Evolutionary conservation across 805 yeast species (phyloP), one percentile per base, ranked within the genome.

Genomic region (Saccharomycopsis amapae): DNA sequence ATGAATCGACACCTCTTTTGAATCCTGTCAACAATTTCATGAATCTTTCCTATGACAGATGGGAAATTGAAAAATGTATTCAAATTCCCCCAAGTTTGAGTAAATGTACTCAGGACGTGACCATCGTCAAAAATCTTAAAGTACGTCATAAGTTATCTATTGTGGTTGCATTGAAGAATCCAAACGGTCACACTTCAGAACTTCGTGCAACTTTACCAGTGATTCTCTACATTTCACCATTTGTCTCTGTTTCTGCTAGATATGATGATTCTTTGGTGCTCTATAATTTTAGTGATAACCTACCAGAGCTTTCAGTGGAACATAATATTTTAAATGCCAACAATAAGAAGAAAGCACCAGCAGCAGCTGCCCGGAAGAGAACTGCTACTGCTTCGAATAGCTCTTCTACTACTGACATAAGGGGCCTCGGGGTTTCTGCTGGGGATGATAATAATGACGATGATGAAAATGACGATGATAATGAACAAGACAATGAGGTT

Each of bases 161-260:
- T 59, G 79, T 76, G 7, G 77, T 93, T 48, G 82, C 86, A 1
- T 69, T 93, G 52, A 63, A 78, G 34, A 90, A 93, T 59, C 83
- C 94, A 0, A 97, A 88, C 61, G 96, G 96, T 2, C 97, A 90
- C 59, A 79, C 82, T 2, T 86, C 96, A 0, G 97, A 89, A 61
- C 68, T 90, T 42, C 71, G 97, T 26, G 97, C 97, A 0, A 82
- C 96, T 0, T 67, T 90, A 52, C 97, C 97, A 0, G 70, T 90
- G 3, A 75, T 72, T 24, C 61, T 86, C 28, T 85, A 82, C 61
- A 81, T 87, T 22, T 75, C 82, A 4, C 97, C 97, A 5, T 84
- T 85, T 60, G 84, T 93, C 4, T 75, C 90, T 1, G 69, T 90
- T 15, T 68, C 76, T 15, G 80, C 82, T 2, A 67, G 61, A 51